Percentiles rank a stretch among this genome's conserved stretches.
phyloP scores from a whole-genome alignment of 495 filamentous ascomycete genomes.

The Neurospora tetrasperma region DNA sequence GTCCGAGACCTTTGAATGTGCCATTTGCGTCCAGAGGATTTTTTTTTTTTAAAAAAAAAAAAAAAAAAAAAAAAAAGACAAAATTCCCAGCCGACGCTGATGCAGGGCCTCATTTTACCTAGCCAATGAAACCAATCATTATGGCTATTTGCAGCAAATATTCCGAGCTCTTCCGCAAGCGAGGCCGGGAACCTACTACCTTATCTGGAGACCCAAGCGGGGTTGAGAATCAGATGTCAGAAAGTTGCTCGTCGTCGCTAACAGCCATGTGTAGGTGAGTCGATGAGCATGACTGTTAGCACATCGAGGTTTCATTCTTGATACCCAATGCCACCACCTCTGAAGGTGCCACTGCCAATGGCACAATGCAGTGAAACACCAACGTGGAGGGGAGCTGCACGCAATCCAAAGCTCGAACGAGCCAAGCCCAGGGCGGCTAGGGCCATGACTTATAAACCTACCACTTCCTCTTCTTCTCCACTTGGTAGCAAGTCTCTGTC shows the following conservation, averaged over 20 bases:
- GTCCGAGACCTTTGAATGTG: not conserved
- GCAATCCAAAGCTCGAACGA: not conserved
- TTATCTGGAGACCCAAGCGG: constrained; percentile 1
- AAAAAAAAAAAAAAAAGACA: not conserved
- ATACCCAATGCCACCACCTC: not conserved
- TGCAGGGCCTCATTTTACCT: not conserved
- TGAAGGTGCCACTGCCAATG: not conserved
- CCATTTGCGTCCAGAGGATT: not conserved
- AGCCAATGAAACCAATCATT: not conserved
- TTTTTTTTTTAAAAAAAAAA: too few relatives aligned
- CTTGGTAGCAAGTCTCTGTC: not conserved
- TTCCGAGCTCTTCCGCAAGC: not conserved
- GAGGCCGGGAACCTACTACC: not conserved
- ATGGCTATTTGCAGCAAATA: not conserved
- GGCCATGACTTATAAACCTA: not conserved
- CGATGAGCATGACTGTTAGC: not conserved
- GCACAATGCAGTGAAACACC: not conserved
- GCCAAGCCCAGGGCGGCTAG: not conserved
- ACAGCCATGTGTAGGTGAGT: not conserved
- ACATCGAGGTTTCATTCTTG: not conserved
- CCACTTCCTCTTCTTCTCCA: not conserved
- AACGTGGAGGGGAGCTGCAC: not conserved
- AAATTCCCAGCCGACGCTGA: not conserved
- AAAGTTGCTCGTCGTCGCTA: not conserved
- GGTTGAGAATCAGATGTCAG: not conserved